phyloP scores from a whole-genome alignment of 2,329 filamentous ascomycete species.

The Zymoseptoria pseudotritici region DNA sequence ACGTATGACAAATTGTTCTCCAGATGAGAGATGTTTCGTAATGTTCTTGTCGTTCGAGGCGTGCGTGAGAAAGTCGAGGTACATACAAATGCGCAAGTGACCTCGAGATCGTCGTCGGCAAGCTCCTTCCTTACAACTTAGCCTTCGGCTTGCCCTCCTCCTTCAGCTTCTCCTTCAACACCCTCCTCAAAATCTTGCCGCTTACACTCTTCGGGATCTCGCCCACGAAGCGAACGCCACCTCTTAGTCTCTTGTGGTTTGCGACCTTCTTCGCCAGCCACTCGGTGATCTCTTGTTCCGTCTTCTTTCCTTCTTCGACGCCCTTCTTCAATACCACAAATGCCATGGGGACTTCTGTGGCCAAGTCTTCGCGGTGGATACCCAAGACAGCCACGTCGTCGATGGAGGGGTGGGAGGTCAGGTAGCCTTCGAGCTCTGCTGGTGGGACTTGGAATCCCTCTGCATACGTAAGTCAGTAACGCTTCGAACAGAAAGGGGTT shows the following conservation, averaged over 20 bases:
- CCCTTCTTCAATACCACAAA: slow-evolving; percentile 45
- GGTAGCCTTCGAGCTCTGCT: slow-evolving; percentile 38
- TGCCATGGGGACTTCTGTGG: slow-evolving; percentile 51
- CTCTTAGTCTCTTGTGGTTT: slow-evolving; percentile 47
- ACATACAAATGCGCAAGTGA: not conserved
- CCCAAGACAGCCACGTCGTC: slow-evolving; percentile 41
- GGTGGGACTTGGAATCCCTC: slow-evolving; percentile 16
- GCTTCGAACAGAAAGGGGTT: not conserved
- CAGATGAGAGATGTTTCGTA: not conserved
- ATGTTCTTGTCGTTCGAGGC: not conserved
- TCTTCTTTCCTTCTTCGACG: slow-evolving; percentile 17
- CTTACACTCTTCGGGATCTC: slow-evolving; percentile 65
- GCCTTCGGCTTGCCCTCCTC: slow-evolving; percentile 35
- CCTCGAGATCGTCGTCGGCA: not conserved
- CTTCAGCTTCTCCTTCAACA: slow-evolving; percentile 45
- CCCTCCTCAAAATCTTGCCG: slow-evolving; percentile 63
- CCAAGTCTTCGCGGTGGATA: slow-evolving; percentile 38
- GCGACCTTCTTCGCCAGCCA: slow-evolving; percentile 62
- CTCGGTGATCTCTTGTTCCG: slow-evolving; percentile 45
- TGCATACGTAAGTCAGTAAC: slow-evolving; percentile 25
- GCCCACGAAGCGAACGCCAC: slow-evolving; percentile 57
- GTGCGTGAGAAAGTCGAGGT: not conserved
- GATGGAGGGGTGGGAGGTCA: slow-evolving; percentile 36
- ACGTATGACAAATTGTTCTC: not conserved
- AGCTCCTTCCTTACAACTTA: slow-evolving; percentile 33